Conservation (phyloP, 768 basidiomycete species). For the Sarcomyxa edulis region DNA sequence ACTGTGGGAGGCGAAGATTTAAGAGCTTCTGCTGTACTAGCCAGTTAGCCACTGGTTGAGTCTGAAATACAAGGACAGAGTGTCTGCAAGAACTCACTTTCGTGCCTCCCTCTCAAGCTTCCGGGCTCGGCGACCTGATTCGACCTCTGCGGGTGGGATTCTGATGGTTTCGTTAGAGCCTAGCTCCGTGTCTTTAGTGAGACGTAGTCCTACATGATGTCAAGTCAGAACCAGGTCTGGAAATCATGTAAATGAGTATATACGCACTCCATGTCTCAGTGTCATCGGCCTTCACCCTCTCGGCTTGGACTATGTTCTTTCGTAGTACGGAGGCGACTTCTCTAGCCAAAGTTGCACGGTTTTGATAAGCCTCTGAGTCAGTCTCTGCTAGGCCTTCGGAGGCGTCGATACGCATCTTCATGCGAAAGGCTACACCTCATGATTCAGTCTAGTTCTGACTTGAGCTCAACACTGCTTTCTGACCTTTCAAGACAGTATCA, state of each 20-base stretch:
- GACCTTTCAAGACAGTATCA: slow-evolving; percentile 49
- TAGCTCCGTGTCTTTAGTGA: slow-evolving; percentile 80
- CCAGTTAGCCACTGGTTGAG: slow-evolving; percentile 16
- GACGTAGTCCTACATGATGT: slow-evolving; percentile 50
- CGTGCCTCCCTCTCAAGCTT: slow-evolving; percentile 32
- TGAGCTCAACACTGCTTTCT: not conserved
- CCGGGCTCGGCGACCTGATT: slow-evolving; percentile 44
- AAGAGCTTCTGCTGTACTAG: slow-evolving; percentile 11
- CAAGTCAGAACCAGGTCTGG: not conserved
- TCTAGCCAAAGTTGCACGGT: slow-evolving; percentile 51
- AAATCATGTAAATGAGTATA: slow-evolving; percentile 1
- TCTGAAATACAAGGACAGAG: slow-evolving; percentile 23
- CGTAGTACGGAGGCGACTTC: slow-evolving; percentile 74
- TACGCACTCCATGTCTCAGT: slow-evolving; percentile 56
- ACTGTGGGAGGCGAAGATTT: slow-evolving; percentile 26
- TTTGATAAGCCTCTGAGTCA: slow-evolving; percentile 44
- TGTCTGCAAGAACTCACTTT: slow-evolving; percentile 10
- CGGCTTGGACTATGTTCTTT: slow-evolving; percentile 83
- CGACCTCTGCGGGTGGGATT: slow-evolving; percentile 40
- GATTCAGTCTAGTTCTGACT: not conserved
- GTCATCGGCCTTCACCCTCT: slow-evolving; percentile 31
- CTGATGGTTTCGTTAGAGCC: slow-evolving; percentile 83
- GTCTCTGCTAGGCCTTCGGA: slow-evolving; percentile 32
- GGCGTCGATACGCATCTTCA: slow-evolving; percentile 62
- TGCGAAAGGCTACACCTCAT: slow-evolving; percentile 57